phyloP scores from a whole-genome alignment of 768 basidiomycete species.

The Russula ochroleuca region DNA sequence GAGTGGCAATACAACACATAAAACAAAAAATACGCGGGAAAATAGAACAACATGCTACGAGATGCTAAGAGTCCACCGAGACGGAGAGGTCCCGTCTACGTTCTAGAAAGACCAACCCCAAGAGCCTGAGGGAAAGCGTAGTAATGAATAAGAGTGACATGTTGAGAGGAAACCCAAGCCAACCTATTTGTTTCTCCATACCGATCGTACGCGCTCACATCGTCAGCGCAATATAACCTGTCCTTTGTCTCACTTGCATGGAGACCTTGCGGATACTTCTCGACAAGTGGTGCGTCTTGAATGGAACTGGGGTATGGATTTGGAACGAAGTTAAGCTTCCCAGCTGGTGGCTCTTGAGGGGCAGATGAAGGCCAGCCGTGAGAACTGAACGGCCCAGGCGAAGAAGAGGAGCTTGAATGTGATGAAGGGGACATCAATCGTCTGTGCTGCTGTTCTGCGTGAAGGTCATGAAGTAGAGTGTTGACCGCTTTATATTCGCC shows the following conservation, averaged over 20 bases:
- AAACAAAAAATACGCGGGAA: not conserved
- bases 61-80: conserved; percentile 4
- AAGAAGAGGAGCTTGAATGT: conserved; percentile 3
- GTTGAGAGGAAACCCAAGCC: conserved; percentile 12
- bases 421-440: conserved; percentile 38
- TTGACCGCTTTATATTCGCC: conserved; percentile 58
- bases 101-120: conserved; percentile 63
- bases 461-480: conserved; percentile 63
- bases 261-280: not conserved
- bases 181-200: conserved; percentile 68
- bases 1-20: conserved; percentile 10
- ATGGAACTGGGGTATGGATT: not conserved
- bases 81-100: conserved; percentile 41
- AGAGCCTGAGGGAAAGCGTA: conserved; percentile 40
- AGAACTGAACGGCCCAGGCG: conserved; percentile 5
- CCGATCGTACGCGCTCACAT: conserved; percentile 36
- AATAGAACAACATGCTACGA: not conserved
- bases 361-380: not conserved
- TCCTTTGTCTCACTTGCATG: conserved; percentile 1
- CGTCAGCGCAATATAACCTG: conserved; percentile 9
- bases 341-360: not conserved
- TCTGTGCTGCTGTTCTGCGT: conserved; percentile 63
- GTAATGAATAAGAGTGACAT: not conserved
- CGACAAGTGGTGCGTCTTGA: not conserved
- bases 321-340: not conserved